Evolutionary conservation across 192 early-diverging fungal genomes (phyloP), one percentile per base, ranked within the genome.

Genomic region (Spizellomyces sp.): DNA sequence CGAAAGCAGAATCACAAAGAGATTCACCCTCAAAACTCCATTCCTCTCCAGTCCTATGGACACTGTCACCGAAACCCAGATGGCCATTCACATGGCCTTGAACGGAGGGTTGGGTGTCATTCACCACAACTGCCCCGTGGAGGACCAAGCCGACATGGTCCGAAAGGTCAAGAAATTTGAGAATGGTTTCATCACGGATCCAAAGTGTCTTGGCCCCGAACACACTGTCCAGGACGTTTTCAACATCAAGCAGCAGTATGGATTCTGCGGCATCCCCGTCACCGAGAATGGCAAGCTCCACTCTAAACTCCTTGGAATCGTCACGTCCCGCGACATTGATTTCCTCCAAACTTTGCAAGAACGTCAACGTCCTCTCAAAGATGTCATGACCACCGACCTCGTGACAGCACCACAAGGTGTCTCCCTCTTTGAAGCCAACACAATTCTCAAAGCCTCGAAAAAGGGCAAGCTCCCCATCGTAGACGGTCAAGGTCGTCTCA

Each of bases 381-480:
- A 88, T 15, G 89, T 97, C 66, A 99, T 99, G 96, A 93, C 91
- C 63, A 94, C 15, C 5, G 87, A 96, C 62, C 83, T 99, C 19
- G 90, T 95, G 55, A 87, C 89, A 8, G 96, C 95, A 43, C 78
- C 89, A 19, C 80, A 93, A 67, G 95, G 95, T 63, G 91, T 96
- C 45, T 96, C 95, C 5, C 86, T 97, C 46, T 78, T 81, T 48
- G 92, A 96, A 79, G 96, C 96, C 59, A 94, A 99, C 81, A 77
- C 82, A 22, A 93, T 97, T 62, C 84, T 99, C 70, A 83, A 89
- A 57, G 82, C 84, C 44, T 96, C 93, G 74, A 92, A 93, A 83
- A 97, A 97, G 83, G 96, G 96, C 71, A 99, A 99, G 83, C 87
- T 99, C 56, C 95, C 94, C 41, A 96, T 99, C 62, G 90, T 99